These are phyloP conservation scores for Moesziomyces sp. DNA, from an alignment of 1,284 basidiomycete species.

Conservation along the genomic window DNA sequence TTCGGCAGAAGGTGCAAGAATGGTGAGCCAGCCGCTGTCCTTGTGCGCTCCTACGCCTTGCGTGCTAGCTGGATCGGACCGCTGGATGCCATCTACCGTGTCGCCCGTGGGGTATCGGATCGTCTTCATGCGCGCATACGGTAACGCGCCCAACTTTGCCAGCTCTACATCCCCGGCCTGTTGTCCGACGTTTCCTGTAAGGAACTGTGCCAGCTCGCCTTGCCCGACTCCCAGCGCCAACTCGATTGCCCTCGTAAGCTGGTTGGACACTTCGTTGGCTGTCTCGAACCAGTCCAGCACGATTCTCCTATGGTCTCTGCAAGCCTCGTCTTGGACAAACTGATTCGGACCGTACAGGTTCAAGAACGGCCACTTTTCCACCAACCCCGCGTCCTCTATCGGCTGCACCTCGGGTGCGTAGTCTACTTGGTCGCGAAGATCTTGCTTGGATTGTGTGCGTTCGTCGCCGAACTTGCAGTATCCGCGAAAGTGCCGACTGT, in stretches of 20 bases:
- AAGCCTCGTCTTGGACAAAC: constrained; percentile 38
- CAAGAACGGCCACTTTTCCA: constrained; percentile 32
- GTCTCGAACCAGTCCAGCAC: constrained; percentile 47
- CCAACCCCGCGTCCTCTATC: constrained; percentile 1
- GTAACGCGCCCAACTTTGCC: constrained; percentile 16
- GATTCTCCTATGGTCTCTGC: constrained; percentile 12
- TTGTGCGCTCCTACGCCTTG: constrained; percentile 63
- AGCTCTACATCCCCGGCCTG: constrained; percentile 8
- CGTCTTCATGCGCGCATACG: constrained; percentile 57
- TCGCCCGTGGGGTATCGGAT: constrained; percentile 53
- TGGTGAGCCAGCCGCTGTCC: constrained; percentile 60
- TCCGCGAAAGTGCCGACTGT: constrained; percentile 51
- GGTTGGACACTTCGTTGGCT: constrained; percentile 22
- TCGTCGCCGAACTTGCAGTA: constrained; percentile 60
- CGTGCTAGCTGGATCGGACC: constrained; percentile 23
- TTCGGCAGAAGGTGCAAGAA: constrained; percentile 47
- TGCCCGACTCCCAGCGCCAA: constrained; percentile 31
- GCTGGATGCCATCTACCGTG: constrained; percentile 44
- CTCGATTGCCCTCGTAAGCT: constrained; percentile 56
- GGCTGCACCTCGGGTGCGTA: constrained; percentile 27
- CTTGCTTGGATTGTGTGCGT: constrained; percentile 34
- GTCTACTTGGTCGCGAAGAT: constrained; percentile 56
- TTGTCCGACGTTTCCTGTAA: constrained; percentile 14
- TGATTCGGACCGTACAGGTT: constrained; percentile 60
- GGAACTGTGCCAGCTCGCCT: constrained; percentile 35